A percentile compares a stretch with the other conserved stretches of the same genome.
These are phyloP conservation scores for Sambucus nigra DNA, from an alignment of 129 eudicot species.

Conservation along the genomic window DNA sequence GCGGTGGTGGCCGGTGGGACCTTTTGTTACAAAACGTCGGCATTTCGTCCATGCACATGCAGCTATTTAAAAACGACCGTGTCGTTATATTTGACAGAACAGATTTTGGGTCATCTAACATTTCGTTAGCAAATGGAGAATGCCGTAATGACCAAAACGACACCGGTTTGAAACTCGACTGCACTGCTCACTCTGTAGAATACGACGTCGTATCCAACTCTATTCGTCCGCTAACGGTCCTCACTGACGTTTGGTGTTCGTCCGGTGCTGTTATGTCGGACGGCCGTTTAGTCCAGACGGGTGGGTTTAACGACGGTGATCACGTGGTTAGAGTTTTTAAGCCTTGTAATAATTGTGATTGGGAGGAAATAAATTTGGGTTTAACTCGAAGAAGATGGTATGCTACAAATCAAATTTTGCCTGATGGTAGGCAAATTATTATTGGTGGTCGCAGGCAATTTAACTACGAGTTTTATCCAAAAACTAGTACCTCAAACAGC, in stretches of 20 bases:
- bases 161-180: constrained; percentile 25
- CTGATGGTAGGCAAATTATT: constrained; percentile 59
- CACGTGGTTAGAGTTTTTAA: constrained; percentile 31
- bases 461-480: constrained; percentile 72
- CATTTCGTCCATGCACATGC: constrained; percentile 94
- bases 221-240: constrained; percentile 51
- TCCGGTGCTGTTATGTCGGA: constrained; percentile 45
- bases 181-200: constrained; percentile 78
- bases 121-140: constrained; percentile 41
- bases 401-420: constrained; percentile 60
- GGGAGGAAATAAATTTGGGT: constrained; percentile 33
- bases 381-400: constrained; percentile 53
- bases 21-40: constrained; percentile 44
- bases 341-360: constrained; percentile 47
- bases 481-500: not conserved
- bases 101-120: constrained; percentile 64
- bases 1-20: constrained; percentile 44
- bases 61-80: constrained; percentile 56
- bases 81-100: constrained; percentile 78
- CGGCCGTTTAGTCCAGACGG: constrained; percentile 52
- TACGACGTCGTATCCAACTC: constrained; percentile 41
- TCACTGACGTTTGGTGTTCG: constrained; percentile 73
- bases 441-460: constrained; percentile 62
- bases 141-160: constrained; percentile 49
- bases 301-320: constrained; percentile 68